phyloP scores from a whole-genome alignment of 306 rosid species.

The Cicer arietinum region DNA sequence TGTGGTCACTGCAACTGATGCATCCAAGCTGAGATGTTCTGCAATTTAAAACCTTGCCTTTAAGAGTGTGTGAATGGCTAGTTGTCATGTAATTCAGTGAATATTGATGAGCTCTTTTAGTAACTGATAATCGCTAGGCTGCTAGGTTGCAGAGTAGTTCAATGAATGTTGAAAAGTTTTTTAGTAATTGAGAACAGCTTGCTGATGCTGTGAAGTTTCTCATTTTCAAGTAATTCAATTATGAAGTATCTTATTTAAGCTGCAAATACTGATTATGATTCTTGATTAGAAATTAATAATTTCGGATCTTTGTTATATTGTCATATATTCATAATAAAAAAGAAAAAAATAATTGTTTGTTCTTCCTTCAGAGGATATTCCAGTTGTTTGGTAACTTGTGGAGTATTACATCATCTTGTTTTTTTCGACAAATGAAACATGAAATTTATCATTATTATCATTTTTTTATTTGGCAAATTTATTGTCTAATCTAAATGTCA shows the following conservation, averaged over 20 bases:
- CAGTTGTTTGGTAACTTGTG: neutral
- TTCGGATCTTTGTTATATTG: conserved; percentile 23
- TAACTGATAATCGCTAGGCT: conserved; percentile 26
- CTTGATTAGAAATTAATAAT: conserved; percentile 18
- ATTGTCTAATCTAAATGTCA: conserved; percentile 3
- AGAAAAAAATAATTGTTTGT: conserved; percentile 7
- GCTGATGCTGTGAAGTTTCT: neutral
- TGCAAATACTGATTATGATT: neutral
- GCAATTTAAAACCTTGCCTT: conserved; percentile 18
- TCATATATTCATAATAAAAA: neutral
- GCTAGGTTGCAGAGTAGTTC: conserved; percentile 26
- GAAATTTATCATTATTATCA: neutral
- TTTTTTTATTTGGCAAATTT: neutral
- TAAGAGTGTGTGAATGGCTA: conserved; percentile 2
- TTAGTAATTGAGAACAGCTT: neutral
- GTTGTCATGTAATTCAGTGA: conserved; percentile 8
- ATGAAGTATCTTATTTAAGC: neutral
- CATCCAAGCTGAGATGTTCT: neutral
- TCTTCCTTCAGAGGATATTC: neutral
- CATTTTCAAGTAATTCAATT: neutral
- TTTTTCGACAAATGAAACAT: neutral
- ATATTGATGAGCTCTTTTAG: neutral
- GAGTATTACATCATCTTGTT: neutral
- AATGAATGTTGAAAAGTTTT: conserved; percentile 22
- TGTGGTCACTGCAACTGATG: neutral